Conservation (phyloP, 345 rosid species). For the Eucalyptus cloeziana region DNA sequence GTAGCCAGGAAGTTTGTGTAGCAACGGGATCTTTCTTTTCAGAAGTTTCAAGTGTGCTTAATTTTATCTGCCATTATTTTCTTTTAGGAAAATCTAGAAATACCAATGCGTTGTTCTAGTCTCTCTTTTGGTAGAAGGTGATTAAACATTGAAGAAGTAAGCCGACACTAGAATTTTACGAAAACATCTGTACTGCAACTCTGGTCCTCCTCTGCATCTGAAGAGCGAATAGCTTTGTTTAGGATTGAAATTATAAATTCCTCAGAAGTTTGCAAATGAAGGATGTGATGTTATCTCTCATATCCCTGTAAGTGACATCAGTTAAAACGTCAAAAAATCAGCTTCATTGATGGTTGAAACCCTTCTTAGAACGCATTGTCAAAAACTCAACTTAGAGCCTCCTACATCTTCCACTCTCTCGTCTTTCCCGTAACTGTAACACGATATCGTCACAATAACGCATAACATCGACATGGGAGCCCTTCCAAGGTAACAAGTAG, state of each 20-base stretch:
- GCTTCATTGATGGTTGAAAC: not conserved
- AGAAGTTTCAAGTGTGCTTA: not conserved
- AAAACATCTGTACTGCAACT: not conserved
- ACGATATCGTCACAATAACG: not conserved
- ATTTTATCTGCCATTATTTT: not conserved
- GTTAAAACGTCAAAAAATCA: not conserved
- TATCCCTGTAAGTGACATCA: not conserved
- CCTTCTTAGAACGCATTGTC: not conserved
- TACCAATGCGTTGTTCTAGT: not conserved
- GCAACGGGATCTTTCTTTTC: not conserved
- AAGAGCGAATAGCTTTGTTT: not conserved
- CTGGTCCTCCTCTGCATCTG: not conserved
- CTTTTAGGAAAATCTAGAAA: not conserved
- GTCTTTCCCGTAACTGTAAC: not conserved
- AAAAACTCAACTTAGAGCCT: not conserved
- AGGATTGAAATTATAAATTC: not conserved
- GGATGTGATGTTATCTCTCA: not conserved
- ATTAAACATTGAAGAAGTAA: not conserved
- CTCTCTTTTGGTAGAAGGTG: not conserved
- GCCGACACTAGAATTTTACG: not conserved
- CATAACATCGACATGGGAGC: not conserved
- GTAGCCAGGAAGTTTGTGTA: not conserved
- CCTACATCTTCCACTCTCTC: not conserved
- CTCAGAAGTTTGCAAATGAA: not conserved
- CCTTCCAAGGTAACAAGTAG: not conserved